Percentiles rank a stretch among this genome's conserved stretches.
These are phyloP conservation scores for Diaporthe eres DNA, from an alignment of 2,329 filamentous ascomycete species.

Conservation along the genomic window DNA sequence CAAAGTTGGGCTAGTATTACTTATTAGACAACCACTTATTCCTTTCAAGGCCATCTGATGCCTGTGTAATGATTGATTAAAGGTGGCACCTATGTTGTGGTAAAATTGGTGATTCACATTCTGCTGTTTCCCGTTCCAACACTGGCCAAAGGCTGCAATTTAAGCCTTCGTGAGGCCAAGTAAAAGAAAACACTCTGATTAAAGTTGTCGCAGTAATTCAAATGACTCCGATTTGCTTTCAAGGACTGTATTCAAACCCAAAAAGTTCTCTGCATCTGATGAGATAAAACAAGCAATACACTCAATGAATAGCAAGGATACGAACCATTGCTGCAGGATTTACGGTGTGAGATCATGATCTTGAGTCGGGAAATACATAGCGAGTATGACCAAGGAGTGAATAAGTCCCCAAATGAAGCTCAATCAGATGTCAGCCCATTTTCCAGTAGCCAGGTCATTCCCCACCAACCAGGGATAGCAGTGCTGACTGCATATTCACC, in stretches of 20 bases:
- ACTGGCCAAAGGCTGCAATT: no score
- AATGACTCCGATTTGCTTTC: not conserved
- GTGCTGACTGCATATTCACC: constrained; percentile 14
- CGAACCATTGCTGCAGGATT: not conserved
- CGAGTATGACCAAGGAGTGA: not conserved
- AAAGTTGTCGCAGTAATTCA: no score
- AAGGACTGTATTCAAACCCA: not conserved
- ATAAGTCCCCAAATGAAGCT: not conserved
- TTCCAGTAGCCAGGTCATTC: not conserved
- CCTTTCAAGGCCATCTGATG: not conserved
- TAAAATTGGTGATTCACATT: fast-evolving
- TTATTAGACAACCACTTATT: not conserved
- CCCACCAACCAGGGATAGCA: not conserved
- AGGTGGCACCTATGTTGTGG: no score
- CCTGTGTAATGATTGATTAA: no score
- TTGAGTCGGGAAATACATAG: not conserved
- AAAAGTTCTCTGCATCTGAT: not conserved
- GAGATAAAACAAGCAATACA: not conserved
- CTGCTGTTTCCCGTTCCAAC: no score
- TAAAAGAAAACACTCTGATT: no score
- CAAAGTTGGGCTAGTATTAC: not conserved
- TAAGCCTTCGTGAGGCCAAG: no score
- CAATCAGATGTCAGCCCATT: not conserved
- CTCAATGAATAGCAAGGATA: not conserved
- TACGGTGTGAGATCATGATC: not conserved